phyloP scores from a whole-genome alignment of 2,329 filamentous ascomycete species.

The Thielaviopsis populi region DNA sequence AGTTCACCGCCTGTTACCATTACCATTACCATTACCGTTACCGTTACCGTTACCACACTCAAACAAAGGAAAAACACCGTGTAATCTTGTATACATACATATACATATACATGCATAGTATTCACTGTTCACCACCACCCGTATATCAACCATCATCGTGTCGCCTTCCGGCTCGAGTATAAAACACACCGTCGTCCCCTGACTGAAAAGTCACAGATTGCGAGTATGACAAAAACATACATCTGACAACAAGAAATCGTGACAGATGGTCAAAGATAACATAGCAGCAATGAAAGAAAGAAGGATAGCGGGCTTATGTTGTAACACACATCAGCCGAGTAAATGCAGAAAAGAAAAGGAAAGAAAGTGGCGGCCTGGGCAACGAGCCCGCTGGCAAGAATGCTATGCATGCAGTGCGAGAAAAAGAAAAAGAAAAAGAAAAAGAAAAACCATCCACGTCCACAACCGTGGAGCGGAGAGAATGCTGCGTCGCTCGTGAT shows the following conservation, averaged over 20 bases:
- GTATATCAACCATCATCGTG: background rate
- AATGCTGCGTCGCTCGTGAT: background rate
- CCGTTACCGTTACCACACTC: background rate
- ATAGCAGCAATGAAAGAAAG: background rate
- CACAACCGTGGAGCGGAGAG: background rate
- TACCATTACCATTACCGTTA: no score
- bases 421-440: slow-evolving; percentile 2
- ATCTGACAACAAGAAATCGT: background rate
- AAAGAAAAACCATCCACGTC: background rate
- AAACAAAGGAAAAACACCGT: background rate
- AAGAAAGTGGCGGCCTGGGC: background rate
- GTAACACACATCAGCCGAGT: background rate
- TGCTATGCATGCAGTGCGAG: slow-evolving; percentile 3
- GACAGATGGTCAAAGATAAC: background rate
- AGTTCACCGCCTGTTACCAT: no score
- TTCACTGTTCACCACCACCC: no score
- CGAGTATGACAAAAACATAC: background rate
- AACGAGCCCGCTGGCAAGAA: background rate
- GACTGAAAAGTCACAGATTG: background rate
- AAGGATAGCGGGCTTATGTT: background rate
- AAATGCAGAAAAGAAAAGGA: background rate
- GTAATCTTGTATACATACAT: no score
- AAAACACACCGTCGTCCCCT: background rate
- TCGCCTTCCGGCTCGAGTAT: background rate
- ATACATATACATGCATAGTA: no score